Conservation (phyloP, 495 filamentous ascomycete genomes). For the Cairneyella variabilis region DNA sequence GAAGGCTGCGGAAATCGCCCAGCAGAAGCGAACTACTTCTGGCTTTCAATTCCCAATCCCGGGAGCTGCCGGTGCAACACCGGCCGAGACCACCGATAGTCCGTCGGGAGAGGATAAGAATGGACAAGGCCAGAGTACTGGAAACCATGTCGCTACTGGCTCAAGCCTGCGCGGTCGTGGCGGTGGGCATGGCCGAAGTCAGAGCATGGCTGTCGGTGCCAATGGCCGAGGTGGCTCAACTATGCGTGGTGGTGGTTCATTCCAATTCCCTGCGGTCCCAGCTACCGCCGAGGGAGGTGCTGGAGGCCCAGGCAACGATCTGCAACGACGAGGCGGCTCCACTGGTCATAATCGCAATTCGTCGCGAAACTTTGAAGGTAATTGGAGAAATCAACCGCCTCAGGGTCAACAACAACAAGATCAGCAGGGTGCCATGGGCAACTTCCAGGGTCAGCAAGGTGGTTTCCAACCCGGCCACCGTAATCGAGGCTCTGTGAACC, state of each 20-base stretch:
- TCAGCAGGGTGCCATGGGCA: slow-evolving; percentile 45
- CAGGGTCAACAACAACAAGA: slow-evolving; percentile 47
- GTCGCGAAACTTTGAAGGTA: slow-evolving; percentile 94
- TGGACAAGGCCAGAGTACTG: slow-evolving; percentile 34
- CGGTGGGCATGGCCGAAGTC: slow-evolving; percentile 54
- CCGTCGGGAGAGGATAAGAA: slow-evolving; percentile 41
- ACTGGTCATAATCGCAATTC: slow-evolving; percentile 68
- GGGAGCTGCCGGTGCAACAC: slow-evolving; percentile 49
- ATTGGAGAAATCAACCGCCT: slow-evolving; percentile 85
- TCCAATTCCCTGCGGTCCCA: slow-evolving; percentile 26
- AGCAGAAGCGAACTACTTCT: slow-evolving; percentile 91
- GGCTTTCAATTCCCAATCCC: slow-evolving; percentile 93
- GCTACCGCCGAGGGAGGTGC: slow-evolving; percentile 30
- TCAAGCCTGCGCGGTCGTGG: slow-evolving; percentile 37
- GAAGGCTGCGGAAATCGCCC: slow-evolving; percentile 93
- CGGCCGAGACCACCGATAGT: slow-evolving; percentile 49
- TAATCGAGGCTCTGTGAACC: slow-evolving; percentile 72
- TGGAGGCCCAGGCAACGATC: slow-evolving; percentile 43
- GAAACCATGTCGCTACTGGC: slow-evolving; percentile 22
- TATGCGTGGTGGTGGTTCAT: slow-evolving; percentile 36
- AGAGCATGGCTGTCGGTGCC: slow-evolving; percentile 55
- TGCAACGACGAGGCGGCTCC: slow-evolving; percentile 62
- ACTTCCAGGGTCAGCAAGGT: slow-evolving; percentile 61
- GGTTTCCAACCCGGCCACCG: slow-evolving; percentile 93
- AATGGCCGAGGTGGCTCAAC: slow-evolving; percentile 41